Evolutionary conservation across 495 filamentous ascomycete species (phyloP).

Genomic region (Aspergillus leporis): DNA sequence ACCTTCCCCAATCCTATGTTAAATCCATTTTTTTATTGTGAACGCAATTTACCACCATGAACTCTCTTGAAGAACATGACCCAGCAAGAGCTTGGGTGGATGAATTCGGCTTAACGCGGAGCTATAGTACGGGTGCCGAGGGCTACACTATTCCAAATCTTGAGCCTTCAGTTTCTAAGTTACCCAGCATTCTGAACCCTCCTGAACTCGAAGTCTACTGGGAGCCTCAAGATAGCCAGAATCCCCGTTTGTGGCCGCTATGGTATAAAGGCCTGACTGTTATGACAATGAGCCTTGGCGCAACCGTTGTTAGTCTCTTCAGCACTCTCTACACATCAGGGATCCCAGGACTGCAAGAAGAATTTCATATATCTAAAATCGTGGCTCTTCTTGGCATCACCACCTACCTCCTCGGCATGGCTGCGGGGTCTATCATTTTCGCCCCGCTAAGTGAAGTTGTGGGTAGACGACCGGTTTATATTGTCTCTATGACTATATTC

Average conservation of each 20-base stretch:
- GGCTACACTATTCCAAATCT: not conserved
- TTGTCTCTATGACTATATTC: constrained; percentile 59
- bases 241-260: constrained; percentile 19
- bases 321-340: constrained; percentile 19
- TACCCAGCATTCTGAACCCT: constrained; percentile 10
- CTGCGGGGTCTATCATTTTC: constrained; percentile 63
- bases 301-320: constrained; percentile 20
- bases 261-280: constrained; percentile 21
- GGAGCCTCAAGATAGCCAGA: constrained; percentile 9
- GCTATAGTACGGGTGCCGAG: constrained; percentile 7
- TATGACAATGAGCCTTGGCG: constrained; percentile 18
- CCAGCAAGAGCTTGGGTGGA: too few relatives aligned
- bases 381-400: constrained; percentile 71
- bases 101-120: not conserved
- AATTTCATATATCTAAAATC: constrained; percentile 60
- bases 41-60: too few relatives aligned
- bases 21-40: not conserved
- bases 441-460: constrained; percentile 75
- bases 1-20: too few relatives aligned
- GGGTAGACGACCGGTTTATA: constrained; percentile 68
- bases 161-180: constrained; percentile 11
- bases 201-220: constrained; percentile 19
- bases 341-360: constrained; percentile 29
- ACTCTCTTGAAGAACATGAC: too few relatives aligned
- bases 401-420: constrained; percentile 64